Evolutionary conservation across 164 flowering plant genomes (phyloP).

Genomic region (Tetrastigma voinierianum): DNA sequence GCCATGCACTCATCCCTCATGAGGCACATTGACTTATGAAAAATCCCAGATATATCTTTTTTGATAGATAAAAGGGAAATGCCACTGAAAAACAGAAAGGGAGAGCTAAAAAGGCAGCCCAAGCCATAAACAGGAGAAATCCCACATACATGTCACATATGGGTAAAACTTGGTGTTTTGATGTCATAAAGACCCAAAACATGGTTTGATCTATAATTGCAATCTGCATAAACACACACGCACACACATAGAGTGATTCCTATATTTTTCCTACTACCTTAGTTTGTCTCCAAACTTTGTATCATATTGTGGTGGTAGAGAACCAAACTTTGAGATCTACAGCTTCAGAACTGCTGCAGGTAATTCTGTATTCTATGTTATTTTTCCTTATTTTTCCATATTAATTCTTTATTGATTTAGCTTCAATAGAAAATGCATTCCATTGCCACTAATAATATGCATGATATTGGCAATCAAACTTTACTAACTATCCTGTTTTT

Average conservation of each 20-base stretch:
- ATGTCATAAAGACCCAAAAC: background rate
- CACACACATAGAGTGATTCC: background rate
- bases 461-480: background rate
- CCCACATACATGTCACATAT: too few relatives aligned
- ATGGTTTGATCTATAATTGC: background rate
- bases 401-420: too few relatives aligned
- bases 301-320: slow-evolving; percentile 25
- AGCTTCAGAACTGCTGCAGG: slow-evolving; percentile 46
- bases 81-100: too few relatives aligned
- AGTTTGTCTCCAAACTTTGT: background rate
- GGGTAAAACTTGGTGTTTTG: too few relatives aligned
- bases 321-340: slow-evolving; percentile 42
- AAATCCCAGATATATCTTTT: too few relatives aligned
- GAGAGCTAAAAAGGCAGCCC: too few relatives aligned
- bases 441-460: background rate
- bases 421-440: too few relatives aligned
- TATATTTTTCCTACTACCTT: background rate
- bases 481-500: slow-evolving; percentile 5
- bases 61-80: too few relatives aligned
- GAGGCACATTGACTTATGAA: too few relatives aligned
- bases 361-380: slow-evolving; percentile 2
- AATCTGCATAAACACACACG: background rate
- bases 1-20: too few relatives aligned
- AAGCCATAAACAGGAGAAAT: too few relatives aligned
- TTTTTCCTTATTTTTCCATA: too few relatives aligned